Evolutionary conservation across 2,329 filamentous ascomycete genomes (phyloP).

Genomic region (Lasiodiplodia sp.): DNA sequence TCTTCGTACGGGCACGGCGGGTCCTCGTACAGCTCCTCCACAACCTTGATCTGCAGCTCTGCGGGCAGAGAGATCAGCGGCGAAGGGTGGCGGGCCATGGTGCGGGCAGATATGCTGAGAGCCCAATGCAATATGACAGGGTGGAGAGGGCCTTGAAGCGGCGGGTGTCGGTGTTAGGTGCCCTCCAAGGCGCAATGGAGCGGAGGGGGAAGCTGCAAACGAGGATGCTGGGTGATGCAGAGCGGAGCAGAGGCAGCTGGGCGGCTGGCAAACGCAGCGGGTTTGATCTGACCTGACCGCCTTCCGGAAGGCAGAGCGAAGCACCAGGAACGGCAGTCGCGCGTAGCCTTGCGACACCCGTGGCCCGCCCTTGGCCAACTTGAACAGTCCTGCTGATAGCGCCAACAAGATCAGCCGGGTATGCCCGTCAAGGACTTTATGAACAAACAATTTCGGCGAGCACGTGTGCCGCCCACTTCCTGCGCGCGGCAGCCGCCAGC

Average conservation of each 20-base stretch:
- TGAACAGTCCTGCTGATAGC: neutral
- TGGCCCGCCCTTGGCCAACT: neutral
- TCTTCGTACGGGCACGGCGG: constrained; percentile 21
- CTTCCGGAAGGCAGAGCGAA: neutral
- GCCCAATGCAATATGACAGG: neutral
- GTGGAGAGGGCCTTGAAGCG: neutral
- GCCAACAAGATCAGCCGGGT: constrained; percentile 12
- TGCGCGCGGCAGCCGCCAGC: constrained; percentile 14
- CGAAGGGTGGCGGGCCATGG: constrained; percentile 2
- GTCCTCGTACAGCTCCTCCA: constrained; percentile 32
- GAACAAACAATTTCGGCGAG: neutral
- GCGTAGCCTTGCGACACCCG: constrained; percentile 6
- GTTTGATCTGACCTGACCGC: neutral
- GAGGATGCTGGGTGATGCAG: neutral
- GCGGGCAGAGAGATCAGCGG: constrained; percentile 30
- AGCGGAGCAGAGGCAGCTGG: neutral
- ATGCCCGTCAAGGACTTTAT: neutral
- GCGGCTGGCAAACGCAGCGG: neutral
- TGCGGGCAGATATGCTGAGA: neutral
- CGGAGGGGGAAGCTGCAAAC: neutral
- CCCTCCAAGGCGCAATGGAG: neutral
- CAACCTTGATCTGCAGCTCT: constrained; percentile 32
- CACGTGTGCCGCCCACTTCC: neutral
- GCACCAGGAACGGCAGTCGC: constrained; percentile 8
- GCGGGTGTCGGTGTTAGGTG: neutral